Evolutionary conservation across 192 early-diverging fungal genomes (phyloP), one percentile per base, ranked within the genome.

Genomic region (Umbelopsis ramanniana): DNA sequence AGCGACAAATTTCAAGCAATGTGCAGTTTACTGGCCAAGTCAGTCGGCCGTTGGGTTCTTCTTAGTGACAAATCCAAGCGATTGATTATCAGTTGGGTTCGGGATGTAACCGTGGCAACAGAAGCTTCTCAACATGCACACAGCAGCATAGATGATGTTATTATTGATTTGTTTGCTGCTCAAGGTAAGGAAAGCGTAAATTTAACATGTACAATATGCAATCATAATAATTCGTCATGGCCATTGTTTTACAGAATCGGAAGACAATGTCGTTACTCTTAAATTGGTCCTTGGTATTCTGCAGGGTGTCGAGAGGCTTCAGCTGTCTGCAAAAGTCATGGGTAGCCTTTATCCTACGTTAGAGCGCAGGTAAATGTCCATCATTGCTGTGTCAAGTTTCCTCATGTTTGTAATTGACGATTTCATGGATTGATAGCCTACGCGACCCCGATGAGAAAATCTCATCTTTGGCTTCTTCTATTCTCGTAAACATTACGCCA

Each of bases 371-470:
- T 50, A 43, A 50, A 21, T 50, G 1, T 0, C 17, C n/a, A 15
- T 21, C 48, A 50, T 21, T 50, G 48, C 5, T 50, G 48, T 50
- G 8, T 43, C 0, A 15, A 50, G 2, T 10, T n/a, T 17, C 48
- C 15, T 10, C 6, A 50, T 6, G 48, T 0, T 21, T 17, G 17
- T 3, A 52, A 46, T 12, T 8, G 48, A 7, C 1, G 12, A 29
- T 11, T 53, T 40, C 14, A 43, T 73, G 29, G 29, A 26, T 47
- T 52, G 72, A 48, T 67, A 67, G 57, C n/a, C 21, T 47, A 14
- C 38, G 21, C 4, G 40, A 47, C 14, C 45, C 46, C 2, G 4
- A 7, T 23, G 22, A 68, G 15, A 21, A 47, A 4, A 68, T 26
- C 6, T 23, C 19, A 6, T 47, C 46, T 17, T 43, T 68, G 19